Evolutionary conservation across 2,329 filamentous ascomycete genomes (phyloP).

Genomic region (Blastomyces silverae): DNA sequence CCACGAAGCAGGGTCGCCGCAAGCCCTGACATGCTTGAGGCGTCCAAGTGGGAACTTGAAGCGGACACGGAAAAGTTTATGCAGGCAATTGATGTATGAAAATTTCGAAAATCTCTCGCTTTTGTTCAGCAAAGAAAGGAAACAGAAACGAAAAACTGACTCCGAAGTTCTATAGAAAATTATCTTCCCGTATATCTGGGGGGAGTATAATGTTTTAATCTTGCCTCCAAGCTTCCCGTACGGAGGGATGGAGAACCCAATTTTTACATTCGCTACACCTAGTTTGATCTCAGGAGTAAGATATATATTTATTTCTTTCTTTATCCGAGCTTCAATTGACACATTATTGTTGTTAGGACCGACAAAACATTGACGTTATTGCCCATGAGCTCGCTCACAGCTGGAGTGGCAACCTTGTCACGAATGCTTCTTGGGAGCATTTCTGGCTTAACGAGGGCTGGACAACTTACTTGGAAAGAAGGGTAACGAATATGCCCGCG

Average conservation of each 20-base stretch:
- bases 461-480: slow-evolving; percentile 90
- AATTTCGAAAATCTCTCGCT: not conserved
- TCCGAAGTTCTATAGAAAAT: slow-evolving; percentile 41
- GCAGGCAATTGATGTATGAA: slow-evolving; percentile 62
- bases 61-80: slow-evolving; percentile 88
- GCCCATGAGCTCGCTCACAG: slow-evolving; percentile 72
- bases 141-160: slow-evolving; percentile 17
- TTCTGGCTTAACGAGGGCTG: slow-evolving; percentile 68
- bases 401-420: slow-evolving; percentile 77
- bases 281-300: slow-evolving; percentile 75
- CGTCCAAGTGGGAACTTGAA: slow-evolving; percentile 86
- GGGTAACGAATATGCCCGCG: slow-evolving; percentile 36
- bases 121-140: not conserved
- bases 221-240: slow-evolving; percentile 87
- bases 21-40: slow-evolving; percentile 76
- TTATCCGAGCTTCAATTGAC: slow-evolving; percentile 5
- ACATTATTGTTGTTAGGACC: slow-evolving; percentile 44
- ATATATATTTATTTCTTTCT: not conserved
- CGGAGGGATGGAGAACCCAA: slow-evolving; percentile 77
- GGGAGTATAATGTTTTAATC: slow-evolving; percentile 87
- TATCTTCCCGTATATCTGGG: slow-evolving; percentile 87
- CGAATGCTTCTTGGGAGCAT: slow-evolving; percentile 48
- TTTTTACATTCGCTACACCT: slow-evolving; percentile 92
- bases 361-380: slow-evolving; percentile 92
- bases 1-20: slow-evolving; percentile 78